Evolutionary conservation across 305 asterid species (phyloP).

Genomic region (Fraxinus baroniana): DNA sequence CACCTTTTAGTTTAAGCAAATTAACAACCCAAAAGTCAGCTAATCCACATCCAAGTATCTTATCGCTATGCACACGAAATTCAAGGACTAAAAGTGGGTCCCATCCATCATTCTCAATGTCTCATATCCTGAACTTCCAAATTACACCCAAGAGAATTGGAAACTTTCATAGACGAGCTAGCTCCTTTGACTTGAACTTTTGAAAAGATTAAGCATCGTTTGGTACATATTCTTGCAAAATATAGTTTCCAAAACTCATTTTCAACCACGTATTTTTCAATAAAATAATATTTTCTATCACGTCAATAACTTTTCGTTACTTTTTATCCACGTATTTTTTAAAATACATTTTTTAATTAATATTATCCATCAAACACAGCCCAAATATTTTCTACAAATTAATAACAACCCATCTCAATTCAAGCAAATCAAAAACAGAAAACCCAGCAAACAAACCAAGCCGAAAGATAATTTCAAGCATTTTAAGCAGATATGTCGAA

Average conservation of each 20-base stretch:
- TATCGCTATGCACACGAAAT: not conserved
- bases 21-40: conserved; percentile 22
- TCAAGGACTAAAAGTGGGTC: conserved; percentile 20
- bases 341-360: no score
- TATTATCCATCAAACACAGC: no score
- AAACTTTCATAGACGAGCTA: not conserved
- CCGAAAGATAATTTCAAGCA: not conserved
- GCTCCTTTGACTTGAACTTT: not conserved
- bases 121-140: not conserved
- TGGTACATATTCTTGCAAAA: no score
- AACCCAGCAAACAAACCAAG: not conserved
- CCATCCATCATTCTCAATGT: not conserved
- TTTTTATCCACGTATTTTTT: no score
- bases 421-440: not conserved
- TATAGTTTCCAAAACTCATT: no score
- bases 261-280: no score
- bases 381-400: not conserved
- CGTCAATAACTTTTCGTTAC: no score
- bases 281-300: no score
- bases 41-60: conserved; percentile 17
- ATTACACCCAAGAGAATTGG: not conserved
- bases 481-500: not conserved
- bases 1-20: conserved; percentile 13
- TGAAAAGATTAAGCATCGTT: not conserved
- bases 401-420: not conserved